Percentiles rank a stretch among this genome's conserved stretches.
phyloP scores from a whole-genome alignment of 768 basidiomycete genomes.

The Chalciporus chontae region DNA sequence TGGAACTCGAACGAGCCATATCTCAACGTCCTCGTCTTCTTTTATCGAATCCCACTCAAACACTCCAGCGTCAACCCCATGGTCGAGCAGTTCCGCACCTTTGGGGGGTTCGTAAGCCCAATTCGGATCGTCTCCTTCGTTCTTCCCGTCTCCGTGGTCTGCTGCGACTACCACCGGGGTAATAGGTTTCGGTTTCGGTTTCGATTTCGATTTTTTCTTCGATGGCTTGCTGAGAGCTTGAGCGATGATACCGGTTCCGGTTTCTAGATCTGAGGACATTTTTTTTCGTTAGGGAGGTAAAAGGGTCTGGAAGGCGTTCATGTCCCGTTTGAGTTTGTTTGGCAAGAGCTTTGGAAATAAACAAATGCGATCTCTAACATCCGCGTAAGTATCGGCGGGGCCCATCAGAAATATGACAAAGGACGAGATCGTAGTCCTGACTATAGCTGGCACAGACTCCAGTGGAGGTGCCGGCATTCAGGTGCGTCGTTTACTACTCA shows the following conservation, averaged over 20 bases:
- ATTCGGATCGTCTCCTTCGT: slow-evolving; percentile 51
- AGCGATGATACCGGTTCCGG: neutral
- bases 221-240: slow-evolving; percentile 9
- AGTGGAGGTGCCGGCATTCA: slow-evolving; percentile 91
- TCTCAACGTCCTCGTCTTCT: slow-evolving; percentile 53
- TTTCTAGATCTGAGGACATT: slow-evolving; percentile 23
- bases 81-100: slow-evolving; percentile 47
- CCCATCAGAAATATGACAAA: slow-evolving; percentile 7
- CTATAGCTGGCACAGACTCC: slow-evolving; percentile 80
- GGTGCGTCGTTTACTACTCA: slow-evolving; percentile 34
- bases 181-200: slow-evolving; percentile 8
- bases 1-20: slow-evolving; percentile 71
- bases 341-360: slow-evolving; percentile 26
- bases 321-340: slow-evolving; percentile 23
- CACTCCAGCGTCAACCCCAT: slow-evolving; percentile 39
- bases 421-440: slow-evolving; percentile 43
- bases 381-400: too few relatives aligned
- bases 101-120: slow-evolving; percentile 62
- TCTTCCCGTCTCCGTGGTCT: slow-evolving; percentile 33
- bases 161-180: slow-evolving; percentile 9
- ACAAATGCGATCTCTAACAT: too few relatives aligned
- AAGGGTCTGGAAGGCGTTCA: neutral
- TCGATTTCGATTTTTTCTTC: slow-evolving; percentile 7
- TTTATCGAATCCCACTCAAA: slow-evolving; percentile 71
- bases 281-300: neutral